Evolutionary conservation across 2,329 filamentous ascomycete genomes (phyloP), one percentile per base, ranked within the genome.

Genomic region (Eutypella sp.): DNA sequence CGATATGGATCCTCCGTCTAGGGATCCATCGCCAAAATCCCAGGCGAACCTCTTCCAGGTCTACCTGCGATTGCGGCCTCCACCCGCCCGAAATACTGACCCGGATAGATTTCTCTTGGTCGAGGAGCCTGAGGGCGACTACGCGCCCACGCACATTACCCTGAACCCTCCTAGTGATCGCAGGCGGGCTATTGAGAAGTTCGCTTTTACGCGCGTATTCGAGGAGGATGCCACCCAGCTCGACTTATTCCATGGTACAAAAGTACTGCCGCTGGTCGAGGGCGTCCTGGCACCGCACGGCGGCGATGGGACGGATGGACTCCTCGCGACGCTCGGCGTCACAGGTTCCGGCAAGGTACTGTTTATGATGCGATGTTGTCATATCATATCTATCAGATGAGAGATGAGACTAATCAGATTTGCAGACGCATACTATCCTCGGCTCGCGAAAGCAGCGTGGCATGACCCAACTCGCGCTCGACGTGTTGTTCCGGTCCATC

Each of bases 301-400:
- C 27, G 80, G 84, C 42, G 85, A 93, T 52, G 89, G 90, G 16
- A 85, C 89, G 53, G 92, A 97, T 75, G 91, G 89, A 9, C 71
- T 97, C 46, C 72, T 99, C 44, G 93, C 93, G 24, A 97, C 93
- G 6, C 68, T 99, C 47, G 93, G 93, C 15, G 90, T 96, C 37
- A 96, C 92, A 7, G 93, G 93, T 11, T 96, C 91, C 41, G 93
- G 93, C 66, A 99, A 99, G 83, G 92, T 95, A 58, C 41, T 39
- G n/a, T n/a, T n/a, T n/a, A n/a, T n/a, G n/a, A n/a, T n/a, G n/a
- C n/a, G n/a, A n/a, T n/a, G n/a, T n/a, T n/a, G n/a, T n/a, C n/a
- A 7, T 24, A 31, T 8, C 19, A 7, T 7, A 18, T 24, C 9
- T 15, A n/a, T 23, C 36, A 18, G 15, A 42, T 31, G 6, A 16